Conservation (phyloP, 441 rosid genomes). For the Erysimum pusillum region DNA sequence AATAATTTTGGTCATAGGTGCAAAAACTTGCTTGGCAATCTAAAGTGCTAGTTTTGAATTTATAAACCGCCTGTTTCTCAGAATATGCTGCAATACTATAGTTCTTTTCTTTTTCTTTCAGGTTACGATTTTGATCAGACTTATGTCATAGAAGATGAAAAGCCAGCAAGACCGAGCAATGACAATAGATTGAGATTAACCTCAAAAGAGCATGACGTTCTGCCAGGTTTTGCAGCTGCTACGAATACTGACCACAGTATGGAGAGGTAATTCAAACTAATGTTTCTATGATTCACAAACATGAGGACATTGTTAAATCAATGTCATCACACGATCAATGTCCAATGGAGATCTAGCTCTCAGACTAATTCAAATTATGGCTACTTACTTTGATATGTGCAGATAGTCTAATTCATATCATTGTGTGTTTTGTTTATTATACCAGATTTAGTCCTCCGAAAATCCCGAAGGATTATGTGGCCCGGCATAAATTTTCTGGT, state of each 20-base stretch:
- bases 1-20: slow-evolving; percentile 8
- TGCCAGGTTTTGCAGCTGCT: slow-evolving; percentile 81
- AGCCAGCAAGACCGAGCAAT: slow-evolving; percentile 59
- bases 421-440: slow-evolving; percentile 25
- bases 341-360: slow-evolving; percentile 13
- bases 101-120: slow-evolving; percentile 42
- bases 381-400: slow-evolving; percentile 24
- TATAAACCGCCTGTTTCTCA: slow-evolving; percentile 2
- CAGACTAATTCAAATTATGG: neutral
- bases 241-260: slow-evolving; percentile 68
- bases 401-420: slow-evolving; percentile 23
- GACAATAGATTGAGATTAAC: slow-evolving; percentile 67
- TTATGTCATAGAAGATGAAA: slow-evolving; percentile 78
- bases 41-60: slow-evolving; percentile 15
- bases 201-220: slow-evolving; percentile 68
- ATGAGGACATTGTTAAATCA: slow-evolving; percentile 4
- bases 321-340: slow-evolving; percentile 15
- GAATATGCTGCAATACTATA: slow-evolving; percentile 22
- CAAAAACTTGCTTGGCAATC: neutral
- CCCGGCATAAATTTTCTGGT: slow-evolving; percentile 74
- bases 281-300: neutral
- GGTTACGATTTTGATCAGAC: slow-evolving; percentile 81
- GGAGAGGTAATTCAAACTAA: slow-evolving; percentile 60
- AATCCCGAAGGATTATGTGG: slow-evolving; percentile 82
- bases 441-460: slow-evolving; percentile 84